Evolutionary conservation across 2,329 filamentous ascomycete genomes (phyloP), one percentile per base, ranked within the genome.

Genomic region (Aspergillus persii): DNA sequence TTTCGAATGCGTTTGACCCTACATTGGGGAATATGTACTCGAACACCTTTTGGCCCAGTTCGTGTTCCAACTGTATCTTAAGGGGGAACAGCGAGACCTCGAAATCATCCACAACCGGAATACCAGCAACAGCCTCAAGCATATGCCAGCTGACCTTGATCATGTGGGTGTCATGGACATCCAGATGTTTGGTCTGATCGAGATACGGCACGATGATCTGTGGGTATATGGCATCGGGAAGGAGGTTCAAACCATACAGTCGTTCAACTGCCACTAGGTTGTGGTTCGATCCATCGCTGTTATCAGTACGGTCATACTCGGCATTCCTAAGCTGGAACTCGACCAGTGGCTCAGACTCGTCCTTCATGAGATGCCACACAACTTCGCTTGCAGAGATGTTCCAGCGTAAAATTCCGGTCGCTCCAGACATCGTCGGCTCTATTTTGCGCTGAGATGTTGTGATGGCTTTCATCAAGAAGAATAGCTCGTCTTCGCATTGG

Each of bases 401-500:
- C 90, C 94, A 97, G 67, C 91, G 89, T 56, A 99, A 76, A 46
- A 97, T 80, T 5, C 92, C 92, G 60, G 86, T 93, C 58, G 88
- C 89, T 63, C 92, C 85, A 6, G 87, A 86, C 53, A 86, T 81
- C 41, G 77, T 76, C 50, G 84, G 85, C 61, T 89, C 87, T 63
- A 87, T 88, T 72, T 93, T 95, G 60, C 92, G 84, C 76, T 99
- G 95, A 4, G 94, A 96, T 2, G 92, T 96, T 1, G 95, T 99
- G 72, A 99, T 99, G 44, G 95, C 96, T 70, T 99, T 98, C 95
- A 99, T 98, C 81, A 99, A 90, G 79, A 99, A 99, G 82, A 99
- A 99, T 8, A 99, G 79, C 75, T 99, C 96, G 69, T 99, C 95
- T 74, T 98, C 95, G 69, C 92, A 97, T 23, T 87, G 87, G 8